Evolutionary conservation across 2,329 filamentous ascomycete genomes (phyloP).

Genomic region (Trichophyton verrucosum): DNA sequence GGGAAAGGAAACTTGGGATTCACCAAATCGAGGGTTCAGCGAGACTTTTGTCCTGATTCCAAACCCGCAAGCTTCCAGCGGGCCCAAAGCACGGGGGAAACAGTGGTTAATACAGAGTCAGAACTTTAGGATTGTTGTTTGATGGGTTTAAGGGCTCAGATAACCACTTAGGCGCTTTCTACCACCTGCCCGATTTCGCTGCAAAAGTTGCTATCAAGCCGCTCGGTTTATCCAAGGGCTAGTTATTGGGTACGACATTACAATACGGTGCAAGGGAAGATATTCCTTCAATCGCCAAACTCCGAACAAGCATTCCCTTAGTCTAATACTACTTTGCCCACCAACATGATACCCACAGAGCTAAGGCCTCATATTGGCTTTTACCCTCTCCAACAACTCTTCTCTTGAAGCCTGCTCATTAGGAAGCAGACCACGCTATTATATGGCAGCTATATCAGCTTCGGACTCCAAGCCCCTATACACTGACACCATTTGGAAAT

Average conservation of each 20-base stretch:
- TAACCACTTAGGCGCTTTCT: background rate
- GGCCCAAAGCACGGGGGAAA: slow-evolving; percentile 41
- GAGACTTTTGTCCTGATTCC: slow-evolving; percentile 74
- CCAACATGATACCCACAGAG: background rate
- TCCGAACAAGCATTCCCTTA: background rate
- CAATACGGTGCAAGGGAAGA: background rate
- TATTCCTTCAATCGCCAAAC: background rate
- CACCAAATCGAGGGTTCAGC: slow-evolving; percentile 57
- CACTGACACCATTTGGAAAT: background rate
- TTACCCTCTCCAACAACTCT: slow-evolving; percentile 55
- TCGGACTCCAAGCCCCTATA: background rate
- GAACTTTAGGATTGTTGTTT: slow-evolving; percentile 50
- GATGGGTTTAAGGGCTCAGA: slow-evolving; percentile 11
- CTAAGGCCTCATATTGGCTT: slow-evolving; percentile 49
- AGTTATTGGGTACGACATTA: no score
- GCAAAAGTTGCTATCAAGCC: no score
- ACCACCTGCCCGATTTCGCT: background rate
- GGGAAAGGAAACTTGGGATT: slow-evolving; percentile 39
- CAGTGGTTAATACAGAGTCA: slow-evolving; percentile 59
- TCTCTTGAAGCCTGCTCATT: slow-evolving; percentile 47
- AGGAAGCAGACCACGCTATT: slow-evolving; percentile 52
- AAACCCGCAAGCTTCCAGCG: slow-evolving; percentile 42
- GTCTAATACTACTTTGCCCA: background rate
- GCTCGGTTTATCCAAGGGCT: no score
- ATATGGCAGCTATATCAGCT: slow-evolving; percentile 4